Evolutionary conservation across 2,329 filamentous ascomycete species (phyloP).

Genomic region (Aspergillus fructus): DNA sequence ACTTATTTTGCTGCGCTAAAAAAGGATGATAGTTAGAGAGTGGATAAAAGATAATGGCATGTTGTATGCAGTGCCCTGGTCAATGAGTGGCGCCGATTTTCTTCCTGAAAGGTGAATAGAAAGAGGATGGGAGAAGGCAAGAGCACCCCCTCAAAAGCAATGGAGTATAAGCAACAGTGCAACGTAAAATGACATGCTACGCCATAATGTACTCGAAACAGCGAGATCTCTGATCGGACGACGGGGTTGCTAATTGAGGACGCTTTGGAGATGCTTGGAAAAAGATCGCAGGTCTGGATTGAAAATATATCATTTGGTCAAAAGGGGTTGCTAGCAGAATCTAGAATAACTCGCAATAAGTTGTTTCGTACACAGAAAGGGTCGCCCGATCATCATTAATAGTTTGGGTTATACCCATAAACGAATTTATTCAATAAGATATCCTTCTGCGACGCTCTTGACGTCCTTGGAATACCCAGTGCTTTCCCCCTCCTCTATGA

Average conservation of each 20-base stretch:
- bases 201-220: too few species aligned
- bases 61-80: background rate
- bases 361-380: constrained; percentile 12
- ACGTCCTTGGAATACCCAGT: constrained; percentile 47
- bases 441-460: constrained; percentile 45
- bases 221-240: too few species aligned
- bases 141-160: background rate
- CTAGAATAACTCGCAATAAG: constrained; percentile 17
- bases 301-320: constrained; percentile 16
- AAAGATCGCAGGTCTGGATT: constrained; percentile 8
- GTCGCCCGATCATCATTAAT: constrained; percentile 39
- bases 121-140: background rate
- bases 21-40: too few species aligned
- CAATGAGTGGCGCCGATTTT: too few species aligned
- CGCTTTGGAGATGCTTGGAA: too few species aligned
- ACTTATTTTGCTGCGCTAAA: background rate
- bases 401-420: constrained; percentile 30
- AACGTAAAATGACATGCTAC: too few species aligned
- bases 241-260: too few species aligned
- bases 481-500: constrained; percentile 46
- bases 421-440: constrained; percentile 43
- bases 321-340: constrained; percentile 20
- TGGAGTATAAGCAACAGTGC: too few species aligned
- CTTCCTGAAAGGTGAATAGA: background rate
- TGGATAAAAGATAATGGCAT: background rate